Conservation (phyloP, 352 stramenopile species). For the Pythium scleroteichum region DNA sequence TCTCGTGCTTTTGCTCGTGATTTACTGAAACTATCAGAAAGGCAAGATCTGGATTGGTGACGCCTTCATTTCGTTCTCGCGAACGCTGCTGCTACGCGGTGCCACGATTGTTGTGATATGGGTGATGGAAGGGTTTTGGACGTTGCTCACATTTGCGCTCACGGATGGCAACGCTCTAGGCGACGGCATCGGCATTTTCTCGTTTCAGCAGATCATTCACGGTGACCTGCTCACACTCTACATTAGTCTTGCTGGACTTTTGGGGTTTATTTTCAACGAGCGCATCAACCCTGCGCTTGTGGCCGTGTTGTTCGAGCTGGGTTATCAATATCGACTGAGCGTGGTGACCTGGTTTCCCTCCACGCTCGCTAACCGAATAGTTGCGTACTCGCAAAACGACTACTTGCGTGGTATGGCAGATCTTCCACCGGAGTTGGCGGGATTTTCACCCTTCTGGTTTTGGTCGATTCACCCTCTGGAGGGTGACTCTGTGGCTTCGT, state of each 20-base stretch:
- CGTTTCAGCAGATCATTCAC: neutral
- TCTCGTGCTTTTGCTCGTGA: constrained; percentile 28
- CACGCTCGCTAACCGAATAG: constrained; percentile 26
- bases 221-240: constrained; percentile 42
- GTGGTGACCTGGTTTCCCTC: neutral
- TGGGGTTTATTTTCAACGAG: constrained; percentile 3
- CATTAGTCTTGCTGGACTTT: constrained; percentile 17
- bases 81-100: constrained; percentile 33
- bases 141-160: constrained; percentile 37
- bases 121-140: constrained; percentile 48
- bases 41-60: constrained; percentile 23
- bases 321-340: neutral
- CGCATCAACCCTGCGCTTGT: constrained; percentile 15
- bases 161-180: constrained; percentile 12
- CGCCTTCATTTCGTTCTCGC: constrained; percentile 29
- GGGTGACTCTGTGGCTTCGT: constrained; percentile 1
- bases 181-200: neutral
- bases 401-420: neutral
- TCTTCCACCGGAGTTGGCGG: constrained; percentile 5
- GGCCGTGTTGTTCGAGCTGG: constrained; percentile 8
- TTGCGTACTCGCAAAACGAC: constrained; percentile 2
- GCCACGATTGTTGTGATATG: constrained; percentile 39
- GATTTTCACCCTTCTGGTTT: constrained; percentile 19
- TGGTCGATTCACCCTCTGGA: constrained; percentile 22
- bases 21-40: constrained; percentile 12